These are phyloP conservation scores for Astragalus membranaceus DNA, from an alignment of 306 rosid genomes.

Conservation along the genomic window DNA sequence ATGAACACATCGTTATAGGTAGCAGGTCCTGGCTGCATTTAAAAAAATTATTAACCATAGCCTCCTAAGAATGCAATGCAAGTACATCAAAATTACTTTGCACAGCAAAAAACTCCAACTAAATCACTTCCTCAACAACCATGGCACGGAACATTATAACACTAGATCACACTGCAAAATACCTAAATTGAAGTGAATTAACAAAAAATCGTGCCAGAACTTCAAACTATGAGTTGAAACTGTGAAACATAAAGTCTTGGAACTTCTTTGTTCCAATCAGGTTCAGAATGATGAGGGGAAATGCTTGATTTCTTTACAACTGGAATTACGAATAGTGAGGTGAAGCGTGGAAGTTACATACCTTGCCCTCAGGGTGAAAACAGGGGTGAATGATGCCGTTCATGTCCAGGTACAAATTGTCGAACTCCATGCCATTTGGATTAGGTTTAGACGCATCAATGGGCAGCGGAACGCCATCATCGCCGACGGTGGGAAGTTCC, in stretches of 20 bases:
- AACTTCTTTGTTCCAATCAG: not conserved
- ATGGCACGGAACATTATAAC: not conserved
- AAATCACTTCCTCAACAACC: not conserved
- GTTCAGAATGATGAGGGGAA: too few species aligned
- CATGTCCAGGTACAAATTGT: constrained; percentile 89
- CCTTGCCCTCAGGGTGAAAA: constrained; percentile 95
- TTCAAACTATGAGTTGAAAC: not conserved
- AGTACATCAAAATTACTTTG: not conserved
- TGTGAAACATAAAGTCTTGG: not conserved
- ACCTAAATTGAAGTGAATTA: not conserved
- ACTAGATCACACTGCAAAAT: not conserved
- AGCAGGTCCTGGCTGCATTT: constrained; percentile 74
- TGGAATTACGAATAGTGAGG: not conserved
- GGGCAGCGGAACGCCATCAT: constrained; percentile 18
- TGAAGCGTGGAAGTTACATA: constrained; percentile 5
- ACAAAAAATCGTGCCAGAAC: not conserved
- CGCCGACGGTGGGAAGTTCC: constrained; percentile 41
- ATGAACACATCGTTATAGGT: constrained; percentile 75
- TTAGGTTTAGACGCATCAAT: constrained; percentile 72
- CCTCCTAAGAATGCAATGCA: not conserved
- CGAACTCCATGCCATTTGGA: constrained; percentile 92
- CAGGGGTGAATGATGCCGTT: constrained; percentile 94
- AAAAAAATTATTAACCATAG: not conserved
- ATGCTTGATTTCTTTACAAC: too few species aligned
- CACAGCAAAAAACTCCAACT: not conserved